A percentile compares a stretch with the other conserved stretches of the same genome.
Conservation (phyloP, 2,329 filamentous ascomycete species). For the Sporothrix curviconia region DNA sequence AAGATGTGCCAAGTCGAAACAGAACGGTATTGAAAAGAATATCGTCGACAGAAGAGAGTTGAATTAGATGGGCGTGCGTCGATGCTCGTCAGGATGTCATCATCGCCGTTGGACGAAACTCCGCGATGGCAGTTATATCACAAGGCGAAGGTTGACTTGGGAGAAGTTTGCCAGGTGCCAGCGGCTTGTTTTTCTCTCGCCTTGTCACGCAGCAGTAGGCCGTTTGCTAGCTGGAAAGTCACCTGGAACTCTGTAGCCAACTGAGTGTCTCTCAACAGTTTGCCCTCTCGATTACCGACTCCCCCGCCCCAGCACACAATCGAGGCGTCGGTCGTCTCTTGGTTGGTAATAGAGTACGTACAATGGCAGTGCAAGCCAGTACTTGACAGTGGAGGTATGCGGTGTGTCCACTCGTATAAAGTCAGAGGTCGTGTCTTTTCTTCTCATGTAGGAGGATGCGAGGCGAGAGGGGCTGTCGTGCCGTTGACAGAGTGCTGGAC, state of each 20-base stretch:
- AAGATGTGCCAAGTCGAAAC: too few relatives aligned
- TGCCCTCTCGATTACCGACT: neutral
- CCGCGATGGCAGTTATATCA: neutral
- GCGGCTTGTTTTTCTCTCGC: neutral
- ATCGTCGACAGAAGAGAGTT: neutral
- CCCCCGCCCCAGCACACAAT: neutral
- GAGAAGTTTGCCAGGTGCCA: neutral
- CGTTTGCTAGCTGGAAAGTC: too few relatives aligned
- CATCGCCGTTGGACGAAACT: neutral
- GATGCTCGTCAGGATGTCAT: conserved; percentile 6
- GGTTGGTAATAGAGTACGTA: too few relatives aligned
- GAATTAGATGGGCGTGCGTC: neutral
- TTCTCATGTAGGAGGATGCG: neutral
- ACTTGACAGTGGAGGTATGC: too few relatives aligned
- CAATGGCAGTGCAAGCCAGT: too few relatives aligned
- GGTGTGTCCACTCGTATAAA: too few relatives aligned
- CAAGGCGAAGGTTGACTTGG: conserved; percentile 10
- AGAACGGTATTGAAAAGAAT: neutral
- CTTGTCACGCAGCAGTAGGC: neutral
- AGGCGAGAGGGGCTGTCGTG: neutral
- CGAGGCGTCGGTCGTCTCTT: neutral
- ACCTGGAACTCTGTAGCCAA: neutral
- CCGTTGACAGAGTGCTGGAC: neutral
- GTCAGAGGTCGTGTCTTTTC: too few relatives aligned
- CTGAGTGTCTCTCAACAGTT: neutral